Percentiles rank a stretch among this genome's conserved stretches.
These are phyloP conservation scores for Hypomontagnella monticulosa DNA, from an alignment of 495 filamentous ascomycete species.

Conservation along the genomic window DNA sequence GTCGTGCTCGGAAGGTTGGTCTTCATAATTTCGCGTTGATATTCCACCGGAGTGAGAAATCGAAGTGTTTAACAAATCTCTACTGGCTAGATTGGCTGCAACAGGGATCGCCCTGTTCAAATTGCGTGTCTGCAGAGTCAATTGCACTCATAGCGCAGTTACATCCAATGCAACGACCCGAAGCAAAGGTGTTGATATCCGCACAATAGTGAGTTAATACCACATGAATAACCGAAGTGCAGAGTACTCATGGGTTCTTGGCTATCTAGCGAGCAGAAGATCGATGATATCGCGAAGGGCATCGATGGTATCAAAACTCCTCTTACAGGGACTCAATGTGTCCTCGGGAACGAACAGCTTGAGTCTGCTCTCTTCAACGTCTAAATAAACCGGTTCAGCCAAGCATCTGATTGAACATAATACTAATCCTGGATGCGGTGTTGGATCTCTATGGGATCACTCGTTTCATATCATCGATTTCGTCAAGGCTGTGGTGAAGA, in stretches of 20 bases:
- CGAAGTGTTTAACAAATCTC: neutral
- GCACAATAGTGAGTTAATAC: slow-evolving; percentile 6
- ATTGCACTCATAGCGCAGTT: slow-evolving; percentile 7
- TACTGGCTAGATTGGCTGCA: slow-evolving; percentile 5
- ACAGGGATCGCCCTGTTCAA: slow-evolving; percentile 17
- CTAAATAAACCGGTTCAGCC: neutral
- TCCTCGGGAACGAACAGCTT: neutral
- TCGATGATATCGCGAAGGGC: slow-evolving; percentile 7
- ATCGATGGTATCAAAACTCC: slow-evolving; percentile 8
- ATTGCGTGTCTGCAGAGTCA: slow-evolving; percentile 9
- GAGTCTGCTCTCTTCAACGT: neutral
- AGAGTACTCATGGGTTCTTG: neutral
- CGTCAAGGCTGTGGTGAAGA: slow-evolving; percentile 14
- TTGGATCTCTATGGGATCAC: slow-evolving; percentile 6
- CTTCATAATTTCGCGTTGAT: neutral
- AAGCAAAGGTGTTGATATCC: slow-evolving; percentile 16
- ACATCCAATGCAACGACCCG: neutral
- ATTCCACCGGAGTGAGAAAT: neutral
- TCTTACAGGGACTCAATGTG: slow-evolving; percentile 2
- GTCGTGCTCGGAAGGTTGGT: slow-evolving; percentile 8
- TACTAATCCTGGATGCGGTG: neutral
- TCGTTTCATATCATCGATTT: slow-evolving; percentile 10
- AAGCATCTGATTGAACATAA: neutral
- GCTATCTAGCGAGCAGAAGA: slow-evolving; percentile 6
- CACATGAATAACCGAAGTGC: neutral